These are phyloP conservation scores for Toxicodendron radicans DNA, from an alignment of 345 rosid genomes.

Conservation along the genomic window DNA sequence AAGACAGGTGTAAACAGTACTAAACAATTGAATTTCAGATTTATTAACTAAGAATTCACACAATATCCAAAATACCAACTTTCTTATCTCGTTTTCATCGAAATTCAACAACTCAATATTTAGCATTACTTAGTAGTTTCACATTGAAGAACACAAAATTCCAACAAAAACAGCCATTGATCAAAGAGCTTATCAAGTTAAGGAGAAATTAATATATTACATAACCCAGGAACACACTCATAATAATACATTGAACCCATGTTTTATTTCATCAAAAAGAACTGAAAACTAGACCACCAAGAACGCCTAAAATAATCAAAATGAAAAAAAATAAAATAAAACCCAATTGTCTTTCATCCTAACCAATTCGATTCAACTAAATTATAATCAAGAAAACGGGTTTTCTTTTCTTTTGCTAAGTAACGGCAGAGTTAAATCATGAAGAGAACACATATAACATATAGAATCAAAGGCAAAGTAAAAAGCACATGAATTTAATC, in stretches of 20 bases:
- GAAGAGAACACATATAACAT: not conserved
- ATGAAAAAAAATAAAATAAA: not conserved
- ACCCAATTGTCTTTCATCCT: not conserved
- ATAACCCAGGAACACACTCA: not conserved
- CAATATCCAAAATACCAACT: not conserved
- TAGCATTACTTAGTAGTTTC: not conserved
- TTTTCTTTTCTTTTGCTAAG: not conserved
- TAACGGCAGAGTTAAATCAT: not conserved
- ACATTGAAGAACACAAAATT: not conserved
- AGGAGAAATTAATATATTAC: not conserved
- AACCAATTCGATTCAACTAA: not conserved
- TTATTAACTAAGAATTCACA: not conserved
- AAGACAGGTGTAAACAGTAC: too few relatives aligned
- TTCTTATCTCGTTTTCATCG: not conserved
- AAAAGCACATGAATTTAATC: not conserved
- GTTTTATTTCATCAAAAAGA: not conserved
- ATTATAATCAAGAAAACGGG: not conserved
- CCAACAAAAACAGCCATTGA: not conserved
- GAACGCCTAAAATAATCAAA: not conserved
- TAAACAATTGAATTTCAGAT: not conserved
- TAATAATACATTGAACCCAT: not conserved
- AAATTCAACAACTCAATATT: not conserved
- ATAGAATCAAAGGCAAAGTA: not conserved
- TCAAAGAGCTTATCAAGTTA: constrained; percentile 1
- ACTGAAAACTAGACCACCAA: not conserved